phyloP scores from a whole-genome alignment of 2,329 filamentous ascomycete species.

The Setomelanomma holmii region DNA sequence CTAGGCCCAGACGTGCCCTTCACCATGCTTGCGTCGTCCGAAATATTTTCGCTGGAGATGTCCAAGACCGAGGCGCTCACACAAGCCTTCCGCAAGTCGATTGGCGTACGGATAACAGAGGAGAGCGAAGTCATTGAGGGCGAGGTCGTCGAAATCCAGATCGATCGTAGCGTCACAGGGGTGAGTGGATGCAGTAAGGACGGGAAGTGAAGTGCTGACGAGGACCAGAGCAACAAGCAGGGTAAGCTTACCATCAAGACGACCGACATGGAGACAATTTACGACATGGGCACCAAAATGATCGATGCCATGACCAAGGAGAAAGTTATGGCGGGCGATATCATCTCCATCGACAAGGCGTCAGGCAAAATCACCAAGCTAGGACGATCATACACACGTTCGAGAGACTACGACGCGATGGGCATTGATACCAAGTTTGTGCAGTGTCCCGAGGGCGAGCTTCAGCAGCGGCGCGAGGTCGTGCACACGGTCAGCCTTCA shows the following conservation, averaged over 20 bases:
- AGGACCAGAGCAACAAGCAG: slow-evolving; percentile 81
- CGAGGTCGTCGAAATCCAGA: slow-evolving; percentile 98
- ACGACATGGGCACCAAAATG: slow-evolving; percentile 99
- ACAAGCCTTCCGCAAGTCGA: slow-evolving; percentile 98
- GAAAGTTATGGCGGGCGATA: slow-evolving; percentile 97
- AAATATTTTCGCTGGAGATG: slow-evolving; percentile 99
- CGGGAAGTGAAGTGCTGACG: slow-evolving; percentile 18
- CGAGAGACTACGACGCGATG: slow-evolving; percentile 98
- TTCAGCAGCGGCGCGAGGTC: slow-evolving; percentile 96
- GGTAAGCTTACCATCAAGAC: slow-evolving; percentile 99
- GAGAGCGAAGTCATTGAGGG: slow-evolving; percentile 99
- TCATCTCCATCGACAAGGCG: slow-evolving; percentile 98
- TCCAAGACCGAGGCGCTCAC: slow-evolving; percentile 98
- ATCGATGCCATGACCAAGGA: slow-evolving; percentile 99
- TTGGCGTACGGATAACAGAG: slow-evolving; percentile 97
- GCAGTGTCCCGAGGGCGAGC: slow-evolving; percentile 94
- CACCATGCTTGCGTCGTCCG: slow-evolving; percentile 91
- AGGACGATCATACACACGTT: slow-evolving; percentile 91
- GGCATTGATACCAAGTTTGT: slow-evolving; percentile 98
- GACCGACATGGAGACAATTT: slow-evolving; percentile 99
- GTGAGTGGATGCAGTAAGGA: slow-evolving; percentile 45
- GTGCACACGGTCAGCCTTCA: slow-evolving; percentile 96
- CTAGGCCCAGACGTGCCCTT: slow-evolving; percentile 94
- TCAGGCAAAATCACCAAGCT: slow-evolving; percentile 98
- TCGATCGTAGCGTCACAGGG: slow-evolving; percentile 94